Conservation (phyloP, 1,139 yeast genomes). For the Kurtzmaniella quercitrusa region DNA sequence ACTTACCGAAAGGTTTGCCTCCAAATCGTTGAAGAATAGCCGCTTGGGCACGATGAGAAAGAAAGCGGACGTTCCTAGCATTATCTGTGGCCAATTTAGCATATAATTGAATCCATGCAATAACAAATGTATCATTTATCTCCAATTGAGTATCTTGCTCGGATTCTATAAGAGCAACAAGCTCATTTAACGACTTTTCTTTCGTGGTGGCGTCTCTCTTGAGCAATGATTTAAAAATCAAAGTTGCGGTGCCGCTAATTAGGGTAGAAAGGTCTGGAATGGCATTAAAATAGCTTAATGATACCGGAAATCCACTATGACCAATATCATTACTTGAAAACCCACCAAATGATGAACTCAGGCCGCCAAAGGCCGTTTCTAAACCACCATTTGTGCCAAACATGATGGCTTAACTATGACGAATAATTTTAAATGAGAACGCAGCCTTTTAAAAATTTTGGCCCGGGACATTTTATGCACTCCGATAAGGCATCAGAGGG, state of each 20-base stretch:
- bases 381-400: background rate
- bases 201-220: slow-evolving; percentile 82
- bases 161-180: slow-evolving; percentile 30
- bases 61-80: slow-evolving; percentile 57
- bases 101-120: slow-evolving; percentile 78
- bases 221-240: slow-evolving; percentile 68
- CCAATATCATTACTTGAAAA: slow-evolving; percentile 31
- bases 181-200: slow-evolving; percentile 70
- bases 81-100: slow-evolving; percentile 74
- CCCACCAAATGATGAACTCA: no score
- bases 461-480: background rate
- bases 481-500: background rate
- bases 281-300: slow-evolving; percentile 74
- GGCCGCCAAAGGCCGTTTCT: background rate
- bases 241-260: slow-evolving; percentile 52
- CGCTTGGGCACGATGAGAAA: slow-evolving; percentile 65
- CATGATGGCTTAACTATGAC: background rate
- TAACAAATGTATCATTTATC: slow-evolving; percentile 46
- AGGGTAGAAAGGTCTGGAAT: slow-evolving; percentile 66
- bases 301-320: slow-evolving; percentile 59
- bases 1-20: slow-evolving; percentile 55
- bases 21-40: slow-evolving; percentile 48
- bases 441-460: background rate
- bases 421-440: background rate
- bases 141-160: slow-evolving; percentile 6